phyloP scores from a whole-genome alignment of 805 yeast species.

The Saccharomycopsis sp. region DNA sequence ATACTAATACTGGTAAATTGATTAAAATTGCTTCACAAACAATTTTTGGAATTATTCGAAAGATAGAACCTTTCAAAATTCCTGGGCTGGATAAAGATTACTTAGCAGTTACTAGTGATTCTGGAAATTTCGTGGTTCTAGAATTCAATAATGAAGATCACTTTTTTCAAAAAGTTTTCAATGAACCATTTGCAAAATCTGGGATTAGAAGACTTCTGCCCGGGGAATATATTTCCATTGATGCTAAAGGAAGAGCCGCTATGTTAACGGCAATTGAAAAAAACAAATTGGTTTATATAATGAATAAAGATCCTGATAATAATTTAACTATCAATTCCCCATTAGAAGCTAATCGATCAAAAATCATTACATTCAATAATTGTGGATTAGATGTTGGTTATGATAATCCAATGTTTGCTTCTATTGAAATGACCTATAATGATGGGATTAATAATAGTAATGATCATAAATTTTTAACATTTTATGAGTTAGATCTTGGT shows the following conservation, averaged over 20 bases:
- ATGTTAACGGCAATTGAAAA: constrained; percentile 66
- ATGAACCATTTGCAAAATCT: constrained; percentile 62
- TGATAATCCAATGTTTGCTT: constrained; percentile 79
- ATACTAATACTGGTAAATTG: constrained; percentile 47
- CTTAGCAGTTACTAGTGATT: constrained; percentile 64
- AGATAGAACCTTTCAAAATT: constrained; percentile 39
- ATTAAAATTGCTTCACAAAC: constrained; percentile 32
- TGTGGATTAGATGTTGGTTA: constrained; percentile 63
- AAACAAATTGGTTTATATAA: constrained; percentile 58
- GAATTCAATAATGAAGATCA: constrained; percentile 31
- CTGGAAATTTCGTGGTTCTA: constrained; percentile 57
- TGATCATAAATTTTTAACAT: constrained; percentile 35
- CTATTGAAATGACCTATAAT: constrained; percentile 55
- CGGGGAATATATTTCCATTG: constrained; percentile 60
- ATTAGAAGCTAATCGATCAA: constrained; percentile 49
- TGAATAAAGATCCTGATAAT: constrained; percentile 39
- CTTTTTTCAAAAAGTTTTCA: constrained; percentile 33
- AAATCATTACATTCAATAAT: constrained; percentile 39
- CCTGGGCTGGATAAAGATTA: constrained; percentile 46
- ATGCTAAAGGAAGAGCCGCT: constrained; percentile 61
- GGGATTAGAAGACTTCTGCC: constrained; percentile 72
- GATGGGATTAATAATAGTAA: constrained; percentile 21
- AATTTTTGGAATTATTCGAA: constrained; percentile 48
- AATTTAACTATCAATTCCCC: constrained; percentile 55
- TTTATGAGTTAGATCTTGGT: constrained; percentile 81